phyloP scores from a whole-genome alignment of 352 stramenopile genomes.

The Thalassiosira allenii region DNA sequence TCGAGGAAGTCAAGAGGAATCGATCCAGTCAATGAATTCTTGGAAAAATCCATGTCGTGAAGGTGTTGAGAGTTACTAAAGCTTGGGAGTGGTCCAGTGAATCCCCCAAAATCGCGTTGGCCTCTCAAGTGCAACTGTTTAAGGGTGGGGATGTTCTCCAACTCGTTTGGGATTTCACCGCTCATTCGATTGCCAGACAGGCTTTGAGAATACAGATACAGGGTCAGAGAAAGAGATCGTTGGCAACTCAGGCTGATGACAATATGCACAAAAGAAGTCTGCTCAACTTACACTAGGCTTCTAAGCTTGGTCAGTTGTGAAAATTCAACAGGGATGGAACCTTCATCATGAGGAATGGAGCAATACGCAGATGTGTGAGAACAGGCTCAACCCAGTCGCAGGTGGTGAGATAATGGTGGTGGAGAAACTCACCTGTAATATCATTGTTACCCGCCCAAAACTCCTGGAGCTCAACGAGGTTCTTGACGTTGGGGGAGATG shows the following conservation, averaged over 20 bases:
- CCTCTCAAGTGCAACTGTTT: slow-evolving; percentile 48
- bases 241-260: too few species aligned
- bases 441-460: slow-evolving; percentile 65
- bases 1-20: slow-evolving; percentile 58
- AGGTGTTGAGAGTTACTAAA: slow-evolving; percentile 55
- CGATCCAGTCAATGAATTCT: slow-evolving; percentile 60
- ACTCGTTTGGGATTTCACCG: slow-evolving; percentile 51
- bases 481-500: slow-evolving; percentile 68
- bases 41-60: slow-evolving; percentile 56
- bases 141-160: slow-evolving; percentile 60
- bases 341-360: too few species aligned
- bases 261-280: too few species aligned
- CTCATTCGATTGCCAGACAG: slow-evolving; percentile 58
- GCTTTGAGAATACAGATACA: slow-evolving; percentile 11
- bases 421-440: too few species aligned
- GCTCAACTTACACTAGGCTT: slow-evolving; percentile 40
- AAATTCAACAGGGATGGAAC: slow-evolving; percentile 56
- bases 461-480: slow-evolving; percentile 64
- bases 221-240: neutral
- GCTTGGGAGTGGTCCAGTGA: slow-evolving; percentile 59
- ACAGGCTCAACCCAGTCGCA: too few species aligned
- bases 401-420: too few species aligned
- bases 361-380: too few species aligned
- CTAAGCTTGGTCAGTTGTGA: slow-evolving; percentile 41
- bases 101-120: slow-evolving; percentile 69